Base-by-base conservation (phyloP, 108 stramenopile species). In the Schizochytrium sp. region DNA sequence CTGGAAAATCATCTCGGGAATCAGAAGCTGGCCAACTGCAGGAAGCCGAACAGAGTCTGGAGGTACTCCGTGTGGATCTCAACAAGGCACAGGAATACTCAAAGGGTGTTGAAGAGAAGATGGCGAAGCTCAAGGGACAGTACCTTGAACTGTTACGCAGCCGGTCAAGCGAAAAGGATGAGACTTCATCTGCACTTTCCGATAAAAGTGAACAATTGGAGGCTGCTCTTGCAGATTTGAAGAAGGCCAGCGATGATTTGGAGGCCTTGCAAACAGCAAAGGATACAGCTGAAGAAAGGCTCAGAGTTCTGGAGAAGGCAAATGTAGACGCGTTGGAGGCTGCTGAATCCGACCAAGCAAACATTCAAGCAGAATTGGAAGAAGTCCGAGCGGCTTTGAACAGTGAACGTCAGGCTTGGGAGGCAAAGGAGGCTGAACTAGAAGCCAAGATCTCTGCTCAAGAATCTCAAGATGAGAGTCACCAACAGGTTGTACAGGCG, bases 61-160 rank as follows among this genome's bases (percentile, higher is more conserved):
- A 15, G 57, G 17, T 15, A 10, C 17, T 58, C 13, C 57, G 57
- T 17, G 57, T 44, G 64, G 64, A 69, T 8, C 64, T 69, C 64
- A 44, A 69, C 8, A 12, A 69, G 28, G 28, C 64, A 8, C 64
- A 38, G 12, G 19, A 7, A 7, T 10, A 69, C 12, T 7, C 64
- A 38, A 38, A 69, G 15, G 28, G 5, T 44, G 64, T 69, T 7
- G 64, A 69, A 15, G 15, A 8, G 8, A 69, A 69, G 64, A 69
- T 69, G 64, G 64, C 42, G 8, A 69, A 69, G 64, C 64, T 69
- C 3, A 69, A 69, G 28, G 64, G 44, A 69, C 64, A 69, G 64
- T 69, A 69, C 28, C 64, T 69, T 38, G 15, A 7, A 7, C 15
- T 15, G 19, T 15, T 69, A 44, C 64, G 64, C 5, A 3, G 12